phyloP scores from a whole-genome alignment of 345 rosid genomes.

The Gossypium thurberi region DNA sequence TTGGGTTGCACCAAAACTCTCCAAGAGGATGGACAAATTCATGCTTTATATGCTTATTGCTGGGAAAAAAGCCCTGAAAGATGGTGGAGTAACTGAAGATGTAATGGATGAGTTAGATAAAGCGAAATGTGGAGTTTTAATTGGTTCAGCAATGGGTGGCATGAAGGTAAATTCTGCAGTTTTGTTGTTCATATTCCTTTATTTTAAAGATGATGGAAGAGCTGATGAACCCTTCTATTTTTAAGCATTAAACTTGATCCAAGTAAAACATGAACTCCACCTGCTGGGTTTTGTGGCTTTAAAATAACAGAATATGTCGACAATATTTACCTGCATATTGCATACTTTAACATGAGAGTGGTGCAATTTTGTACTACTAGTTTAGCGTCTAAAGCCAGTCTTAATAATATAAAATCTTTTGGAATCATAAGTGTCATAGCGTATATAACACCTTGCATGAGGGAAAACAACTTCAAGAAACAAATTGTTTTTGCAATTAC shows the following conservation, averaged over 20 bases:
- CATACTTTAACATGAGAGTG: background rate
- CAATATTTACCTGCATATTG: background rate
- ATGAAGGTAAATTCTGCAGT: background rate
- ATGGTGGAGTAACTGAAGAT: slow-evolving; percentile 78
- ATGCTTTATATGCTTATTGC: slow-evolving; percentile 94
- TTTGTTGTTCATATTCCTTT: background rate
- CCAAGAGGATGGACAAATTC: slow-evolving; percentile 92
- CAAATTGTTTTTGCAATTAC: background rate
- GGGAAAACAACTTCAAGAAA: background rate
- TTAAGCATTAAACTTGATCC: slow-evolving; percentile 30
- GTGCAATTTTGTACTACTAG: background rate
- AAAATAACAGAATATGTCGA: background rate
- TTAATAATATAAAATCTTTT: background rate
- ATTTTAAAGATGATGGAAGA: background rate
- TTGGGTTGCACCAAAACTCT: slow-evolving; percentile 77
- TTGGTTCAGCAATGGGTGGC: slow-evolving; percentile 60
- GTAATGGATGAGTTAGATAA: slow-evolving; percentile 73
- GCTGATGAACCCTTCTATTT: background rate
- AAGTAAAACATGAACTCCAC: background rate
- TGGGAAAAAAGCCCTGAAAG: slow-evolving; percentile 88
- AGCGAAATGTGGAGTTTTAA: slow-evolving; percentile 78
- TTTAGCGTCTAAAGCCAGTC: background rate
- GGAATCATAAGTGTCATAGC: background rate
- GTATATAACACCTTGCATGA: background rate
- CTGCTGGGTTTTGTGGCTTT: background rate